Percentiles rank a stretch among this genome's conserved stretches.
Conservation (phyloP, 2,329 filamentous ascomycete genomes). For the Calycina herbarum region DNA sequence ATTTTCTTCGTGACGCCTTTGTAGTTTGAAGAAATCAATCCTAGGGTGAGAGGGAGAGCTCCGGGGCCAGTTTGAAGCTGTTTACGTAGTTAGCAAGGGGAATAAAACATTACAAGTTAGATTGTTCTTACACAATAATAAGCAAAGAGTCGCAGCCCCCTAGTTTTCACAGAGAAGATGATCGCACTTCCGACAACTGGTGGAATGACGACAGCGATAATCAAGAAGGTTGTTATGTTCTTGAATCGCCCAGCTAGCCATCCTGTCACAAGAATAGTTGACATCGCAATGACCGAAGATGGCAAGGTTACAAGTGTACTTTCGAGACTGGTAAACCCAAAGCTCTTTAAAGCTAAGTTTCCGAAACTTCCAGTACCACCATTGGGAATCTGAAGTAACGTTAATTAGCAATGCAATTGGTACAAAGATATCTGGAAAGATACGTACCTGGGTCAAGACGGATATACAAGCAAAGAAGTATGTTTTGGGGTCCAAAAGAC, state of each 20-base stretch:
- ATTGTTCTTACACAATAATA: constrained; percentile 29
- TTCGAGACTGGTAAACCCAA: constrained; percentile 39
- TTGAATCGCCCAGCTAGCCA: constrained; percentile 40
- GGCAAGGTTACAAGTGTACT: constrained; percentile 35
- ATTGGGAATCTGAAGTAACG: constrained; percentile 51
- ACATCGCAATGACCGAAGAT: constrained; percentile 26
- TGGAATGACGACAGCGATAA: constrained; percentile 26
- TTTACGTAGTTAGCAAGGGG: constrained; percentile 31
- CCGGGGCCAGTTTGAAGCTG: constrained; percentile 35
- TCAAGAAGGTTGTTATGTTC: constrained; percentile 29
- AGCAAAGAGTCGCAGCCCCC: constrained; percentile 33
- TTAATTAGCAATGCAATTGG: constrained; percentile 13
- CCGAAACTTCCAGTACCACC: constrained; percentile 61
- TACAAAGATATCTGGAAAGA: neutral
- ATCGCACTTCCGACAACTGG: constrained; percentile 33
- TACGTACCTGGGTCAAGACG: constrained; percentile 45
- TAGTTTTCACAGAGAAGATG: constrained; percentile 27
- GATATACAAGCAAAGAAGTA: constrained; percentile 55
- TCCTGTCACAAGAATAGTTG: constrained; percentile 26
- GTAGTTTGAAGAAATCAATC: constrained; percentile 35
- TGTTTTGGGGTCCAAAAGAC: constrained; percentile 57
- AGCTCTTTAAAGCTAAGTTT: constrained; percentile 45
- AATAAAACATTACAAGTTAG: neutral
- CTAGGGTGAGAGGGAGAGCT: constrained; percentile 36
- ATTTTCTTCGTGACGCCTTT: constrained; percentile 38